Conservation (phyloP, 768 basidiomycete genomes). For the Tephrocybe sp. region DNA sequence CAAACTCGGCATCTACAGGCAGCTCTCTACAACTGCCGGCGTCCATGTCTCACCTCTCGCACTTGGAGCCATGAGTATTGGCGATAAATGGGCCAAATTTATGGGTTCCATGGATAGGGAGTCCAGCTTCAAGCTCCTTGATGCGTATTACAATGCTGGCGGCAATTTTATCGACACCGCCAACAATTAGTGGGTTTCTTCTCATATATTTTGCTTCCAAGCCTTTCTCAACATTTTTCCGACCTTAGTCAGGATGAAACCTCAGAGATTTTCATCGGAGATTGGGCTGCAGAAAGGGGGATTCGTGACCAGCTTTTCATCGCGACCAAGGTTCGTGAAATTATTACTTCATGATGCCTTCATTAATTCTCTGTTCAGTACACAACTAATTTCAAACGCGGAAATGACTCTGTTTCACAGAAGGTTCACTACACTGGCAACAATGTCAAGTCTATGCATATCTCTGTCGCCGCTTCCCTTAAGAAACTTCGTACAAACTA, state of each 20-base stretch:
- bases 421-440: slow-evolving; percentile 48
- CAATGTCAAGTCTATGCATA: slow-evolving; percentile 38
- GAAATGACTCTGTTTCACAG: slow-evolving; percentile 23
- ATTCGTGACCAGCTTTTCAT: slow-evolving; percentile 50
- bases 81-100: slow-evolving; percentile 30
- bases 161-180: slow-evolving; percentile 19
- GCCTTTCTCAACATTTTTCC: not conserved
- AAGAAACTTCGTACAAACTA: slow-evolving; percentile 45
- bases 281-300: slow-evolving; percentile 46
- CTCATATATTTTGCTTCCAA: no score
- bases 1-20: slow-evolving; percentile 36
- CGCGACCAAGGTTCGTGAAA: slow-evolving; percentile 36
- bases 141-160: slow-evolving; percentile 13
- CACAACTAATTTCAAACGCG: slow-evolving; percentile 26
- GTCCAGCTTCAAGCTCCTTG: slow-evolving; percentile 12
- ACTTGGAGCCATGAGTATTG: slow-evolving; percentile 49
- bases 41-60: slow-evolving; percentile 47
- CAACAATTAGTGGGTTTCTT: slow-evolving; percentile 12
- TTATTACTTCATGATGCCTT: not conserved
- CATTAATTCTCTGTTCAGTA: slow-evolving; percentile 22
- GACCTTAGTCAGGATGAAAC: slow-evolving; percentile 45
- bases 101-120: slow-evolving; percentile 36
- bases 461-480: slow-evolving; percentile 41
- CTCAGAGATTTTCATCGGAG: slow-evolving; percentile 53
- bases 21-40: slow-evolving; percentile 37